These are phyloP conservation scores for Spathaspora sp. DNA, from an alignment of 805 yeast species.

Conservation along the genomic window DNA sequence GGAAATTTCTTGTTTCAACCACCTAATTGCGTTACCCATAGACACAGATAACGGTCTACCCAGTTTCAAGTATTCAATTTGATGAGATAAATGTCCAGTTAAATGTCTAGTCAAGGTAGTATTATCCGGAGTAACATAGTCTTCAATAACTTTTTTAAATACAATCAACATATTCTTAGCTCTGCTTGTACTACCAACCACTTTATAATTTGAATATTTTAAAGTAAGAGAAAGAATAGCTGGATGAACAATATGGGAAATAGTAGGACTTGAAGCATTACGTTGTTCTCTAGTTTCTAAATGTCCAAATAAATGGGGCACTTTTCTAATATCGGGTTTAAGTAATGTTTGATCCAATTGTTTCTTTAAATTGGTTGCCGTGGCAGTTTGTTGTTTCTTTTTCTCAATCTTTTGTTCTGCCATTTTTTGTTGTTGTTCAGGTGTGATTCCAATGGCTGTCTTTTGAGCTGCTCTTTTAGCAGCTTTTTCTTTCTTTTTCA, in stretches of 20 bases:
- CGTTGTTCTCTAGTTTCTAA: conserved; percentile 78
- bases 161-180: conserved; percentile 82
- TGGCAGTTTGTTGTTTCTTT: conserved; percentile 30
- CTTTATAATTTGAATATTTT: conserved; percentile 75
- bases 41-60: conserved; percentile 89
- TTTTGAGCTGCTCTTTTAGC: conserved; percentile 90
- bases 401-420: conserved; percentile 42
- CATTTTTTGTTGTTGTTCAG: conserved; percentile 40
- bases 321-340: conserved; percentile 34
- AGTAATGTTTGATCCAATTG: conserved; percentile 50
- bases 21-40: conserved; percentile 97
- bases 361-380: conserved; percentile 45
- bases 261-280: conserved; percentile 51
- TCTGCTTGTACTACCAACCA: conserved; percentile 87
- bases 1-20: conserved; percentile 94
- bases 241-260: conserved; percentile 79
- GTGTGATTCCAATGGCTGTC: conserved; percentile 57
- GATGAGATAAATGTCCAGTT: conserved; percentile 83
- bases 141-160: conserved; percentile 73
- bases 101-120: conserved; percentile 84
- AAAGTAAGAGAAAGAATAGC: conserved; percentile 73
- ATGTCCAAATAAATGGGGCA: conserved; percentile 72
- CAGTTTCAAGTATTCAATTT: conserved; percentile 85
- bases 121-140: conserved; percentile 81
- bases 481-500: conserved; percentile 85